Conservation (phyloP, 177 flowering plant species). For the Vitis hybrid region DNA sequence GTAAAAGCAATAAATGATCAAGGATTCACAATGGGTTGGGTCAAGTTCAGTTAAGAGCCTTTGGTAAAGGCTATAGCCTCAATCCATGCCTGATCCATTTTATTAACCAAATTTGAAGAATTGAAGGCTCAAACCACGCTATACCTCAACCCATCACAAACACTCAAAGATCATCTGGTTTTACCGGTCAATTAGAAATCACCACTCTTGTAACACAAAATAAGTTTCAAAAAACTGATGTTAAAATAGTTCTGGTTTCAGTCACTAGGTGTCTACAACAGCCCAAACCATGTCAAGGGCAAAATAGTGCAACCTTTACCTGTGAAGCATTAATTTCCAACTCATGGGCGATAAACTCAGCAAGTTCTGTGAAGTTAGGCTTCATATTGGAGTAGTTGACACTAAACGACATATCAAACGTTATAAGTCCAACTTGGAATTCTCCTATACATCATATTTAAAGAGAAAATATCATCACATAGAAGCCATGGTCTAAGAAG, state of each 20-base stretch:
- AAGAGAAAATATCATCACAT: slow-evolving; percentile 12
- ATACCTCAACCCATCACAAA: not conserved
- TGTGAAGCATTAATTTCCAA: slow-evolving; percentile 52
- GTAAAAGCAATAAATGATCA: not conserved
- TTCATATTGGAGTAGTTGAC: slow-evolving; percentile 38
- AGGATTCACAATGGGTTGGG: not conserved
- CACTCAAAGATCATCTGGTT: not conserved
- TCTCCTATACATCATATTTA: slow-evolving; percentile 31
- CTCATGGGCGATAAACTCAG: slow-evolving; percentile 44
- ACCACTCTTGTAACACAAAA: not conserved
- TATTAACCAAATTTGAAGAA: too few relatives aligned
- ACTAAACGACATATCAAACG: slow-evolving; percentile 49
- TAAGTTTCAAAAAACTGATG: not conserved
- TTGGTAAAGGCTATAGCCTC: not conserved
- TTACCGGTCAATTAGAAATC: not conserved
- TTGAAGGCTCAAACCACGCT: too few relatives aligned
- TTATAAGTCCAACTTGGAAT: slow-evolving; percentile 39
- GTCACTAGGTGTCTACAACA: not conserved
- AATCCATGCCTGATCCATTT: not conserved
- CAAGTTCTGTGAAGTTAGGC: slow-evolving; percentile 50
- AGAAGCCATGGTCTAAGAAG: not conserved
- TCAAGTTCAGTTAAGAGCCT: not conserved
- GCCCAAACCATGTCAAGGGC: not conserved
- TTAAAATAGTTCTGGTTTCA: not conserved
- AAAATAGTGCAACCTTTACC: slow-evolving; percentile 30